A percentile compares a stretch with the other conserved stretches of the same genome.
phyloP scores from a whole-genome alignment of 1,139 yeast species.

The Yamadazyma membranifaciens region DNA sequence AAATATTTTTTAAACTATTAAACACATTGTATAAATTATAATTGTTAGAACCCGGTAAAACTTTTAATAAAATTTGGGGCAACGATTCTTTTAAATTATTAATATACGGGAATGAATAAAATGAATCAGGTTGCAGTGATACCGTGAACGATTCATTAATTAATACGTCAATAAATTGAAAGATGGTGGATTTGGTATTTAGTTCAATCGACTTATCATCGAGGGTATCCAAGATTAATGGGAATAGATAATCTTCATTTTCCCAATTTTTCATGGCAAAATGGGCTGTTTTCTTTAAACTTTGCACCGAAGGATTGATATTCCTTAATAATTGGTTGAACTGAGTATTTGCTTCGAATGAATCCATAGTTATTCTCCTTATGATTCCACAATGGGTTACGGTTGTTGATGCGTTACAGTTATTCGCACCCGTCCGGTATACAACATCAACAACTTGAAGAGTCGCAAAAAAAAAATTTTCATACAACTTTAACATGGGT shows the following conservation, averaged over 20 bases:
- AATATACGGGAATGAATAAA: slow-evolving; percentile 44
- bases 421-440: neutral
- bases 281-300: slow-evolving; percentile 54
- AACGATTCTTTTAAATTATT: slow-evolving; percentile 38
- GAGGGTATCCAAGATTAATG: slow-evolving; percentile 69
- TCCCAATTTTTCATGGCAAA: slow-evolving; percentile 61
- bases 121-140: slow-evolving; percentile 32
- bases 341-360: slow-evolving; percentile 74
- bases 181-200: slow-evolving; percentile 62
- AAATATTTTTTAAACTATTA: slow-evolving; percentile 37
- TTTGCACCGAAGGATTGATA: slow-evolving; percentile 62
- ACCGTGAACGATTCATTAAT: slow-evolving; percentile 35
- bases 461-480: slow-evolving; percentile 1
- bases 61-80: slow-evolving; percentile 48
- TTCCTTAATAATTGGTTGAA: slow-evolving; percentile 59
- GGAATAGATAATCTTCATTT: slow-evolving; percentile 69
- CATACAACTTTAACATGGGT: slow-evolving; percentile 31
- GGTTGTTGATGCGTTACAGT: too few species aligned
- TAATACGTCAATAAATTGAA: slow-evolving; percentile 67
- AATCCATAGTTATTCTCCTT: slow-evolving; percentile 50
- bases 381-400: neutral
- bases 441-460: neutral
- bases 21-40: slow-evolving; percentile 50
- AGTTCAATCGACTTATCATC: slow-evolving; percentile 47
- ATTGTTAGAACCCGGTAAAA: slow-evolving; percentile 49